These are phyloP conservation scores for Aquanectria penicillioides DNA, from an alignment of 2,329 filamentous ascomycete genomes.

Conservation along the genomic window DNA sequence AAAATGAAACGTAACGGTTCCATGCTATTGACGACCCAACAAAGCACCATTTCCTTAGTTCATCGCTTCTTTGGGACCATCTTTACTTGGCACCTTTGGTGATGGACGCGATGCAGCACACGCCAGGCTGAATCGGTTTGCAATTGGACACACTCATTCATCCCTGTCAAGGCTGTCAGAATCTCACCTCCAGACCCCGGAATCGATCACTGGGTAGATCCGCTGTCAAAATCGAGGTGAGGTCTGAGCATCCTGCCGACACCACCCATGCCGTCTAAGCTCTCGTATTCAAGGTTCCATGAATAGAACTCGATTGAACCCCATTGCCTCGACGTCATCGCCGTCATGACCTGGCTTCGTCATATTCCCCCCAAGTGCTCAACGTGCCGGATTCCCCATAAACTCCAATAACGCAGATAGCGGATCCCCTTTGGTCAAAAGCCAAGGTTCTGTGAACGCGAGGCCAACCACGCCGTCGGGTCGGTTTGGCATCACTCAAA, in stretches of 20 bases:
- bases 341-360: constrained; percentile 15
- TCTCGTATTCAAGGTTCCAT: background rate
- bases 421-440: constrained; percentile 27
- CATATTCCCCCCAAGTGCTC: constrained; percentile 25
- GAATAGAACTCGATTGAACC: background rate
- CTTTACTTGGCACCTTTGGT: too few relatives aligned
- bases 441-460: constrained; percentile 26
- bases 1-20: constrained; percentile 2
- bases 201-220: constrained; percentile 37
- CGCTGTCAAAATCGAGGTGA: constrained; percentile 34
- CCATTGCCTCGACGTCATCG: constrained; percentile 7
- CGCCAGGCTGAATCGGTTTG: constrained; percentile 8
- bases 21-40: background rate
- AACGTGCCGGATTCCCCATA: constrained; percentile 31
- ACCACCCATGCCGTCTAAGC: constrained; percentile 5
- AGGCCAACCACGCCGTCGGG: constrained; percentile 25
- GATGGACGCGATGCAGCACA: constrained; percentile 17
- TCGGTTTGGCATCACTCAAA: constrained; percentile 17
- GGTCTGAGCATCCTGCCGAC: constrained; percentile 30
- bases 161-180: constrained; percentile 33
- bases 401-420: constrained; percentile 28
- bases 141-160: constrained; percentile 23
- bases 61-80: too few relatives aligned
- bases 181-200: constrained; percentile 20
- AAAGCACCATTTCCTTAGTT: background rate